phyloP scores from a whole-genome alignment of 208 protist species.

The Leishmania guyanensis region DNA sequence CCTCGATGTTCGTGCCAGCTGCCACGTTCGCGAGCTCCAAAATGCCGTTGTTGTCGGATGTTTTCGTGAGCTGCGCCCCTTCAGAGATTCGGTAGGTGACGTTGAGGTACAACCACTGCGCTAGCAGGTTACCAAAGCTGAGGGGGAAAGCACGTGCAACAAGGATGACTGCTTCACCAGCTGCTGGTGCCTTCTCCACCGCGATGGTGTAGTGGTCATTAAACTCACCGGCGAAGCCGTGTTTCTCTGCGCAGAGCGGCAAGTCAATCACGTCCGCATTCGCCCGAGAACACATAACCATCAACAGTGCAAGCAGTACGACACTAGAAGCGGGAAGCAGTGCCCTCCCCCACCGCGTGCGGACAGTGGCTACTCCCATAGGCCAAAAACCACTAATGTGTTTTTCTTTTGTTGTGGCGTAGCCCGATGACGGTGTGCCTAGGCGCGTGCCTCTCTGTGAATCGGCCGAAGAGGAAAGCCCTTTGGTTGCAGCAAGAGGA shows the following conservation, averaged over 20 bases:
- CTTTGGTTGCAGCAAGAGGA: neutral
- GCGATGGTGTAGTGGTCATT: slow-evolving; percentile 63
- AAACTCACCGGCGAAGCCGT: slow-evolving; percentile 75
- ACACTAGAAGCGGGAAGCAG: neutral
- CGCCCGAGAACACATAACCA: neutral
- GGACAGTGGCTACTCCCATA: neutral
- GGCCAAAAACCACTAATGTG: neutral
- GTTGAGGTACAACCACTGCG: slow-evolving; percentile 64
- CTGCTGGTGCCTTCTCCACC: slow-evolving; percentile 36
- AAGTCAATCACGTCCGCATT: neutral
- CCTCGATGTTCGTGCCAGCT: slow-evolving; percentile 50
- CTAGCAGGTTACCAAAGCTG: slow-evolving; percentile 27
- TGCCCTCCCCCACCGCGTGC: neutral
- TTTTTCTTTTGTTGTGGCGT: neutral
- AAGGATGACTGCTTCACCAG: slow-evolving; percentile 60
- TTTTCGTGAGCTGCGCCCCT: slow-evolving; percentile 29
- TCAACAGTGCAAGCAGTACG: neutral
- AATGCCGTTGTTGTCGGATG: slow-evolving; percentile 66
- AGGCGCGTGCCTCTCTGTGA: neutral
- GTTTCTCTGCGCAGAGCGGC: slow-evolving; percentile 62
- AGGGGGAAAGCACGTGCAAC: slow-evolving; percentile 53
- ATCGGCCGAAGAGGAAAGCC: neutral
- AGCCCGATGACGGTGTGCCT: neutral
- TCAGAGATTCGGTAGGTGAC: slow-evolving; percentile 51
- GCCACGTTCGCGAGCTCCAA: slow-evolving; percentile 55